Evolutionary conservation across 108 stramenopile genomes (phyloP).

Genomic region (Stephanodiscus minutulus): DNA sequence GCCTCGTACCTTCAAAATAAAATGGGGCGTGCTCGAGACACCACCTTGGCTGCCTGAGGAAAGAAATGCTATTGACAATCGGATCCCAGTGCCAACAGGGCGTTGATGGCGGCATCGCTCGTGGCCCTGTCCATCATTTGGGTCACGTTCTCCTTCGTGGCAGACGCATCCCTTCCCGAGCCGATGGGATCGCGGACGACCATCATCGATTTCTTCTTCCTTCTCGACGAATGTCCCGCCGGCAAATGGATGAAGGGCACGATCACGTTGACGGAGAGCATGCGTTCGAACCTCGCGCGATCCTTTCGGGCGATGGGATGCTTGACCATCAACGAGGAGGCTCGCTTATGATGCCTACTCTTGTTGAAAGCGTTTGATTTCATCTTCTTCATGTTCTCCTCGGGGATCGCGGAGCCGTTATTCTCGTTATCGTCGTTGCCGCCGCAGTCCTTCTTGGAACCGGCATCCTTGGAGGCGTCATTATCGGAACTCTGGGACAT

Average conservation of each 20-base stretch:
- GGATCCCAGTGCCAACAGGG: constrained; percentile 12
- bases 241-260: constrained; percentile 48
- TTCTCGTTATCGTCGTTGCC: too few species aligned
- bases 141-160: constrained; percentile 2
- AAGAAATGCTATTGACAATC: constrained; percentile 6
- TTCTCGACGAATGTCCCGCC: not conserved
- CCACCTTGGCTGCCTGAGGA: too few species aligned
- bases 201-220: constrained; percentile 6
- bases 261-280: constrained; percentile 31
- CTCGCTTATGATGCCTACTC: not conserved
- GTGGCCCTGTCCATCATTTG: not conserved
- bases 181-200: not conserved
- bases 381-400: not conserved
- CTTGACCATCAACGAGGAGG: not conserved
- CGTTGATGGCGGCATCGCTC: constrained; percentile 10
- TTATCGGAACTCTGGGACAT: constrained; percentile 1
- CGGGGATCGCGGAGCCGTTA: not conserved
- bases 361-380: not conserved
- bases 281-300: constrained; percentile 27
- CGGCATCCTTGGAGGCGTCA: constrained; percentile 1
- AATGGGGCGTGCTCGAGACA: too few species aligned
- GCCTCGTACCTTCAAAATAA: too few species aligned
- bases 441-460: constrained; percentile 1
- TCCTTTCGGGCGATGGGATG: not conserved
- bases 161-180: not conserved